Evolutionary conservation across 2,329 filamentous ascomycete genomes (phyloP), one percentile per base, ranked within the genome.

Genomic region (Stachybotrys elegans): DNA sequence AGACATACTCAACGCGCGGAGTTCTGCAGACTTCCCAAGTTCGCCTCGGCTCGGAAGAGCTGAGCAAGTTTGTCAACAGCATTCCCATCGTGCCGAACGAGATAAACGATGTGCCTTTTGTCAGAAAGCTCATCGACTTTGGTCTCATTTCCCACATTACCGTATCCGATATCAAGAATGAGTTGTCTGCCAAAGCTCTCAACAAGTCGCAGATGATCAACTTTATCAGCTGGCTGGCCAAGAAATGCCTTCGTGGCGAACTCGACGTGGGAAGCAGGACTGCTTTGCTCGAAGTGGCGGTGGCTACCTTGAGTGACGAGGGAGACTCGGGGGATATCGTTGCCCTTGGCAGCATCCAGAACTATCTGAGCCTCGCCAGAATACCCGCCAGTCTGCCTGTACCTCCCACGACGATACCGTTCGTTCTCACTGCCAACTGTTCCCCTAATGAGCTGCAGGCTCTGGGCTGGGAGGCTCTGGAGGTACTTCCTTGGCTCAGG

Each of bases 71-170:
- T 58, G 81, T 97, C 45, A 84, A 91, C 45, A 87, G 87, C 25
- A 93, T 98, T 49, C 90, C 93, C 0, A 83, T 94, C 31, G 73
- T 97, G 4, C 87, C 92, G 1, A 80, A 88, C 36, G 82, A 84
- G 47, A 75, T 97, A 53, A 80, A 84, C 46, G 75, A 82, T 9
- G 78, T 76, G n/a, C 75, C 76, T 0, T 95, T 98, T 54, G 80
- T 97, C 46, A 77, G 77, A 46, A 90, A 88, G 54, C 68, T 98
- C 37, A 83, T 84, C 45, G 86, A 91, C 27, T 93, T 90, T 59
- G 90, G 88, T 1, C 74, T 97, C 44, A 78, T 98, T n/a, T 86
- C 83, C 1, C 84, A 90, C 51, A 87, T 97, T 45, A 95, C 88
- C 0, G 83, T 93, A 22, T 79, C 82, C 5, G 93, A 98, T 59